Base-by-base conservation (phyloP, 2,329 filamentous ascomycete genomes). In the Phialocephala sp. region DNA sequence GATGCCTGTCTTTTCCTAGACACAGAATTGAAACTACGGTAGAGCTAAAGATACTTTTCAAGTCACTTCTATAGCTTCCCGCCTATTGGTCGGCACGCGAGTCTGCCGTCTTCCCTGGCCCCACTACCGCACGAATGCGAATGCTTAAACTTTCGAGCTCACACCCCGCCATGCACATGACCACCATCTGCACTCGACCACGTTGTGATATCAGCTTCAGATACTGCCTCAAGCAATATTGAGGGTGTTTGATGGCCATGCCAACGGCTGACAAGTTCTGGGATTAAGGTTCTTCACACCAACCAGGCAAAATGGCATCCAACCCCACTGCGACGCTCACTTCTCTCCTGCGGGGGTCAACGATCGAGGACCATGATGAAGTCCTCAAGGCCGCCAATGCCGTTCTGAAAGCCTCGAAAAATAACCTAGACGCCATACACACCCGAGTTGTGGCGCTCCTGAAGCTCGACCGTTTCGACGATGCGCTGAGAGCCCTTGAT, bases 391-490 rank as follows among this genome's bases (percentile, higher is more conserved):
- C 86, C 59, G 84, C 87, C 74, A 87, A 87, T 73, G 84, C 85
- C 50, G 84, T 87, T 59, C 79, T 90, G 67, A 87, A 87, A 72
- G 83, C 85, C 63, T 85, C 88, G 70, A 89, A 88, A 74, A 77
- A 77, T 61, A 84, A 84, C 54, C 67, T 77, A 37, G 80, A 86
- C 47, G 89, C 89, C 61, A 88, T 90, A 43, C 89, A 90, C 76
- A 89, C 88, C 41, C 89, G 90, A 67, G 84, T 90, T 15, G 85
- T 94, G 54, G 91, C 92, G 24, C 84, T 95, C 22, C 83, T 95
- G 69, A 93, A 93, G 76, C 86, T 95, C 72, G 92, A 95, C 78
- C 90, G 91, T 65, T 95, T 90, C 77, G 87, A 91, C 64, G 92
- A 95, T 77, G 91, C 91, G 55, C 81, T 93, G 57, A 87, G 87